phyloP scores from a whole-genome alignment of 495 filamentous ascomycete species.

The Xylaria intraflava region DNA sequence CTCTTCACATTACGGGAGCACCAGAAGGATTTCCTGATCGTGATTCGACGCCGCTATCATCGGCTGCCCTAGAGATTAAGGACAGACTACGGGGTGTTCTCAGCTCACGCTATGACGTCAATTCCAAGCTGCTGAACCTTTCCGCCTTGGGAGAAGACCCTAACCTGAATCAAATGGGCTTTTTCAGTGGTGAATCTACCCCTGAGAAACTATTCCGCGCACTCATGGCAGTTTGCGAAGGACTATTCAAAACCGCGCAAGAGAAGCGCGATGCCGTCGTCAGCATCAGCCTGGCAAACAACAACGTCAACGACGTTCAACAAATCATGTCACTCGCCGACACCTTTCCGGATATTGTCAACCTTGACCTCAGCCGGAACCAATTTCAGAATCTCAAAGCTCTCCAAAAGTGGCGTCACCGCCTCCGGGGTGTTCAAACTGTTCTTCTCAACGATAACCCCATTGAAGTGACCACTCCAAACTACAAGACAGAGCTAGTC shows the following conservation, averaged over 20 bases:
- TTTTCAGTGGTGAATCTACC: constrained; percentile 63
- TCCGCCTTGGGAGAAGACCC: constrained; percentile 65
- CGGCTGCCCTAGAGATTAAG: constrained; percentile 39
- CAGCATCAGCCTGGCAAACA: constrained; percentile 71
- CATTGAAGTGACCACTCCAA: constrained; percentile 52
- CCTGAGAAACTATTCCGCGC: constrained; percentile 85
- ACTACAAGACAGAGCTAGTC: constrained; percentile 62
- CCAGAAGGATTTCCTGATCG: constrained; percentile 24
- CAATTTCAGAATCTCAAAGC: constrained; percentile 61
- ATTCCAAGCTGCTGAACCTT: constrained; percentile 69
- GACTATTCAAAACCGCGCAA: constrained; percentile 56
- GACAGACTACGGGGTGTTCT: constrained; percentile 50
- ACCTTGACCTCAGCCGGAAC: constrained; percentile 79
- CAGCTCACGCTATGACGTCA: constrained; percentile 61
- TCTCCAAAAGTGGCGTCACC: constrained; percentile 67
- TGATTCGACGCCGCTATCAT: constrained; percentile 23
- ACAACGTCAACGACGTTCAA: constrained; percentile 61
- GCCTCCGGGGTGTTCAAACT: constrained; percentile 70
- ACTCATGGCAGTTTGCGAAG: constrained; percentile 73
- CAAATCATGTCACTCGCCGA: constrained; percentile 65
- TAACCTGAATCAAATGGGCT: constrained; percentile 60
- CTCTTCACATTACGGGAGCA: constrained; percentile 46
- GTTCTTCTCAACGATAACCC: constrained; percentile 73
- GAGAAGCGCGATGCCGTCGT: constrained; percentile 65
- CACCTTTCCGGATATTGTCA: constrained; percentile 74